Conservation (phyloP, 169 alveolate species). For the Pseudocohnilembus persalinus region DNA sequence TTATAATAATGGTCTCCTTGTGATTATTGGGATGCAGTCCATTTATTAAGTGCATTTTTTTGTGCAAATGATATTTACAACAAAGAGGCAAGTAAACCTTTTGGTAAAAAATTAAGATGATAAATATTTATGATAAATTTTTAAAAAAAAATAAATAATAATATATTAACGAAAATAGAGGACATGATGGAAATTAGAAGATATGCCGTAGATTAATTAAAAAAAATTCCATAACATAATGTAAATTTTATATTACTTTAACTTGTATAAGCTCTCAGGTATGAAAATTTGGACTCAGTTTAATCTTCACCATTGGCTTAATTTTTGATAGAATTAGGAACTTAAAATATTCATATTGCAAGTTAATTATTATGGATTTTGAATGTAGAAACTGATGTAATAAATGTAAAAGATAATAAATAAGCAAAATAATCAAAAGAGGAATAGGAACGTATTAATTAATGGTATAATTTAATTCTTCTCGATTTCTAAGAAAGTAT, state of each 20-base stretch:
- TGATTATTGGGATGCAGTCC: constrained; percentile 80
- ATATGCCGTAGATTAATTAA: constrained; percentile 78
- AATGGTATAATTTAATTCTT: constrained; percentile 45
- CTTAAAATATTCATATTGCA: constrained; percentile 57
- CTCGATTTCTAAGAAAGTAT: constrained; percentile 43
- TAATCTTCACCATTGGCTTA: constrained; percentile 53
- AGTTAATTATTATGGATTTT: constrained; percentile 76
- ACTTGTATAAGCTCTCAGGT: constrained; percentile 78
- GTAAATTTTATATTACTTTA: constrained; percentile 71
- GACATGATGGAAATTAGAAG: constrained; percentile 78
- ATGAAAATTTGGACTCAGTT: constrained; percentile 56
- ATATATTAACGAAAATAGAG: background rate
- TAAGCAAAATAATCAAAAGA: constrained; percentile 24
- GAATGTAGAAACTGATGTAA: constrained; percentile 67
- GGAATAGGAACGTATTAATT: constrained; percentile 30
- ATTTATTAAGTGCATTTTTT: constrained; percentile 69
- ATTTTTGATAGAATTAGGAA: constrained; percentile 61
- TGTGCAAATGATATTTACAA: constrained; percentile 70
- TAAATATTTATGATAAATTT: too few relatives aligned
- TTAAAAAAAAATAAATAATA: too few relatives aligned
- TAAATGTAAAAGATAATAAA: constrained; percentile 51
- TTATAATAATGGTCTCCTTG: constrained; percentile 72
- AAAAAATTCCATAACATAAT: constrained; percentile 48
- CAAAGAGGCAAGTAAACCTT: constrained; percentile 46
- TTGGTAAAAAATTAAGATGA: background rate